Base-by-base conservation (phyloP, 2,329 filamentous ascomycete genomes). In the Trichoderma hamatum region DNA sequence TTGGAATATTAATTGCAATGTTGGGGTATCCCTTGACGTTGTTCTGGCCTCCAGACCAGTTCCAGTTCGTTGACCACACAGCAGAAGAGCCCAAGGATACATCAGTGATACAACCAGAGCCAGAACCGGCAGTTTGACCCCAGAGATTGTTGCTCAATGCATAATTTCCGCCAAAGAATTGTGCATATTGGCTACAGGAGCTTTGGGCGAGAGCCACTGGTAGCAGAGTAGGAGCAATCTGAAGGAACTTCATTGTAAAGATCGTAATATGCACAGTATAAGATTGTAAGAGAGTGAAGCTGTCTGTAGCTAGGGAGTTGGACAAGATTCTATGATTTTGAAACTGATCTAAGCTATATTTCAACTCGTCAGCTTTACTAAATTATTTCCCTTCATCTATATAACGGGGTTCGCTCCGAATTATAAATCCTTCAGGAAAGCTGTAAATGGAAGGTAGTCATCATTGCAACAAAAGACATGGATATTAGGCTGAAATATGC, bases 21-120 rank as follows among this genome's bases (percentile, higher is more conserved):
- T 67, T 67, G 28, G 28, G 64, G 11, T 67, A 67, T 7, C 24
- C 43, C 54, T 67, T 67, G 54, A 67, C 64, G 21, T 67, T 67
- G 54, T 36, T 59, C 30, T 58, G 64, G n/a, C 52, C 64, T 16
- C 64, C 64, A 7, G 64, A 67, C 64, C 64, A 67, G 21, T 58
- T 43, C 64, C 64, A 67, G 28, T 49, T 43, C 24, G 64, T 54
- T 6, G 58, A 54, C 64, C 64, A 67, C 1, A 39, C 19, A 7
- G 52, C 64, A 4, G 39, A 14, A 14, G 28, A 16, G 52, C n/a
- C 56, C 11, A 59, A 24, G 9, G 64, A 67, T 14, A 34, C 11
- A 3, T 26, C 21, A 6, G 64, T 67, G 16, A 67, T 51, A 16
- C 64, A 67, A 28, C 64, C 64, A 21, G 46, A 59, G 16, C 64